A percentile compares a stretch with the other conserved stretches of the same genome.
Conservation (phyloP, 495 filamentous ascomycete species). For the Daldinia vernicosa region DNA sequence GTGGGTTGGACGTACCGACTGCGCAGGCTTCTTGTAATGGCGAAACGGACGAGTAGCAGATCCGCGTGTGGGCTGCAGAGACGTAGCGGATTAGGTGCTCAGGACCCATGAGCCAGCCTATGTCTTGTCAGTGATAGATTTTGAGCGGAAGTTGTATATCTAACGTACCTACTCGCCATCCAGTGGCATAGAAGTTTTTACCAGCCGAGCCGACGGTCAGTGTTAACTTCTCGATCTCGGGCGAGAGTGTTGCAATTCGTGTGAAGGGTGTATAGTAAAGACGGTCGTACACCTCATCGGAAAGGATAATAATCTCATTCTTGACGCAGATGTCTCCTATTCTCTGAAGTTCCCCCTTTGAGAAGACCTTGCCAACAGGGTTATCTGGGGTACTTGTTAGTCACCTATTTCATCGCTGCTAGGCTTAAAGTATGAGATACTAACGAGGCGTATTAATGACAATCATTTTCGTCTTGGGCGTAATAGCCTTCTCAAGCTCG, state of each 20-base stretch:
- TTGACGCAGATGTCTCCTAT: constrained; percentile 93
- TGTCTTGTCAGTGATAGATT: not conserved
- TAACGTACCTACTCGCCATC: constrained; percentile 83
- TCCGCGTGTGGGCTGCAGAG: constrained; percentile 89
- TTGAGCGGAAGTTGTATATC: not conserved
- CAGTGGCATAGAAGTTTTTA: constrained; percentile 98
- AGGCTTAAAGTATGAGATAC: not conserved
- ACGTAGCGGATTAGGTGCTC: constrained; percentile 91
- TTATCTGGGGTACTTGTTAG: constrained; percentile 68
- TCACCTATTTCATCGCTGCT: not conserved
- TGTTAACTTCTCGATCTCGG: constrained; percentile 85
- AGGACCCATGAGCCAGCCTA: constrained; percentile 86
- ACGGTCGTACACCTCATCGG: constrained; percentile 95
- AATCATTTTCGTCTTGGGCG: constrained; percentile 89
- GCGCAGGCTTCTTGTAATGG: constrained; percentile 97
- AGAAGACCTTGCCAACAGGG: constrained; percentile 95
- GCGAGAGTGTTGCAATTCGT: constrained; percentile 85
- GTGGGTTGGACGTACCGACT: constrained; percentile 60
- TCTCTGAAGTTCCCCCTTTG: constrained; percentile 77
- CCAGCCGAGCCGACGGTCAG: constrained; percentile 94
- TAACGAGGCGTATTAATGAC: constrained; percentile 75
- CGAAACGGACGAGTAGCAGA: constrained; percentile 93
- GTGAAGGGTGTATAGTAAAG: constrained; percentile 96
- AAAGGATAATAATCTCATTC: constrained; percentile 93
- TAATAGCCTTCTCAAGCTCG: constrained; percentile 86